Conservation (phyloP, 1,284 basidiomycete species). For the Omphalotus olearius region DNA sequence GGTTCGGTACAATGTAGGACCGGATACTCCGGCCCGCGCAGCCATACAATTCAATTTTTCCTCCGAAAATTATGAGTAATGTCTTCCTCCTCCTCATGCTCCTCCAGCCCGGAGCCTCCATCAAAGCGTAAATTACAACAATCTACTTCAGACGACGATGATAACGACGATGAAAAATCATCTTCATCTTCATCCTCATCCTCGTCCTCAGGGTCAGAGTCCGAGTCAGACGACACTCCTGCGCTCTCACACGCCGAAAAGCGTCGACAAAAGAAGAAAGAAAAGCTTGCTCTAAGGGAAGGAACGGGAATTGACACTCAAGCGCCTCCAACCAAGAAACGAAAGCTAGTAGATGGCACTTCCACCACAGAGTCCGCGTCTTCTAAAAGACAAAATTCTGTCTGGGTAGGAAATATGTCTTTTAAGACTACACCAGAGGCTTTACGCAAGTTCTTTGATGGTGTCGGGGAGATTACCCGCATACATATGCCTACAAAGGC, state of each 20-base stretch:
- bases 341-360: conserved; percentile 39
- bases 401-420: conserved; percentile 95
- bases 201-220: conserved; percentile 11
- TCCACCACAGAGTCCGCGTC: conserved; percentile 19
- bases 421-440: conserved; percentile 83
- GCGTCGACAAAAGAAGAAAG: conserved; percentile 56
- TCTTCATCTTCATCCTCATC: neutral
- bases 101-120: conserved; percentile 5
- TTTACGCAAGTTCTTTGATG: conserved; percentile 70
- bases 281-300: conserved; percentile 26
- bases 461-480: conserved; percentile 68
- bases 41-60: too few species aligned
- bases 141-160: conserved; percentile 2
- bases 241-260: conserved; percentile 72
- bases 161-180: conserved; percentile 11
- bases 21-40: too few species aligned
- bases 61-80: neutral
- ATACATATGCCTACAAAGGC: conserved; percentile 71
- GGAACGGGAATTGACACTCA: conserved; percentile 15
- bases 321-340: conserved; percentile 34
- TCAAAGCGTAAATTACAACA: conserved; percentile 12
- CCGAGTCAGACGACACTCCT: conserved; percentile 30
- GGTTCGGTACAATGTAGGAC: too few species aligned
- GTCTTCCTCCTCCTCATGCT: conserved; percentile 9
- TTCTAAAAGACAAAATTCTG: conserved; percentile 66